Base-by-base conservation (phyloP, 1,284 basidiomycete species). In the Sporisorium iseilematis-ciliati region DNA sequence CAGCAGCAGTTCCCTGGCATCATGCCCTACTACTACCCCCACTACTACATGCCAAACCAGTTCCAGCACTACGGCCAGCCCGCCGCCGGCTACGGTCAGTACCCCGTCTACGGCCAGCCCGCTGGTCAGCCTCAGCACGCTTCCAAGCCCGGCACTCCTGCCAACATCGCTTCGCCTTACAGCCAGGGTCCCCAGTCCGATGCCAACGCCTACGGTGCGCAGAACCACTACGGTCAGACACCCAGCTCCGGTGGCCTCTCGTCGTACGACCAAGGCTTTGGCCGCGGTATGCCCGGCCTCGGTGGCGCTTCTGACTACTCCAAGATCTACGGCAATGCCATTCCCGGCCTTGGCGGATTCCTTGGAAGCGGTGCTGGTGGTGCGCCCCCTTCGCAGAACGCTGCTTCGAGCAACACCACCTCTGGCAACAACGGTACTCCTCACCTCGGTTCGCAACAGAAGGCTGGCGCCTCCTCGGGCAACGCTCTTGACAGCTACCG, bases 41-140 rank as follows among this genome's bases (percentile, higher is more conserved):
- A 81, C 57, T 85, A 85, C 81, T 85, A 85, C 75, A 76, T 83
- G 75, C 83, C 82, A 33, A 82, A 81, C 77, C 83, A 85, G 68
- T 85, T 84, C 81, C 82, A 83, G 72, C 83, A 84, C 70, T 85
- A 83, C 68, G 82, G 63, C 23, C 83, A 84, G 71, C 83, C 82
- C 16, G 71, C 76, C 8, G 80, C 75, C 16, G 83, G 81, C 50
- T 85, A 84, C 66, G 82, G 82, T 31, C 82, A 84, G 78, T 85
- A 84, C 69, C 81, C 82, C 35, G 69, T 84, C 57, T 84, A 84
- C 66, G 81, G 81, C 43, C 75, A 77, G 49, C 82, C 74, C 14
- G 62, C 74, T 40, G 74, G 46, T 29, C 71, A 84, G 78, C 79
- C 79, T 31, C 75, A 80, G 69, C 80, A 79, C 63, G 65, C 68